These are phyloP conservation scores for Mycena sp. DNA, from an alignment of 1,284 basidiomycete genomes.

Conservation along the genomic window DNA sequence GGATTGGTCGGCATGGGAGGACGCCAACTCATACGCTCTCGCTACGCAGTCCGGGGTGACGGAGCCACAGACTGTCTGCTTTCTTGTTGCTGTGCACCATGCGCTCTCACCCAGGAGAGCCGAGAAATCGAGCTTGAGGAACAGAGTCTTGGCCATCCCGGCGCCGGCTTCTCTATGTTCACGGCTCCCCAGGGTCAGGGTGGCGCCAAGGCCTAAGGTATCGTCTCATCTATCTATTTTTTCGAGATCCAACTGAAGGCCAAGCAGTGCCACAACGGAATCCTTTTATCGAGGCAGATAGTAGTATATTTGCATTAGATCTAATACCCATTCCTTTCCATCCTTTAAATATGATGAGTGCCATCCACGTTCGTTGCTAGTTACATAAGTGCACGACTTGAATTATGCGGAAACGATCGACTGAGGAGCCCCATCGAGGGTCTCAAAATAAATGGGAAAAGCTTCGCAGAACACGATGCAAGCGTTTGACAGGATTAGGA, in stretches of 20 bases:
- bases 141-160: constrained; percentile 42
- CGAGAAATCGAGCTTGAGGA: constrained; percentile 61
- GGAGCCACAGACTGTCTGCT: constrained; percentile 50
- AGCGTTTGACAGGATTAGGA: not conserved
- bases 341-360: too few relatives aligned
- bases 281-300: too few relatives aligned
- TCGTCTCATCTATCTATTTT: not conserved
- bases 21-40: constrained; percentile 49
- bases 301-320: too few relatives aligned
- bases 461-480: constrained; percentile 16
- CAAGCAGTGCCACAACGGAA: too few relatives aligned
- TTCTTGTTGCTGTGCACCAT: constrained; percentile 56
- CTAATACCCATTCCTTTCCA: too few relatives aligned
- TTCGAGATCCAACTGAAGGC: not conserved
- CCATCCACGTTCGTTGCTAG: too few relatives aligned
- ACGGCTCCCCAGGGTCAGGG: constrained; percentile 19
- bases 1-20: constrained; percentile 41
- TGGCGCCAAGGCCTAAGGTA: constrained; percentile 11
- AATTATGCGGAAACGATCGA: too few relatives aligned
- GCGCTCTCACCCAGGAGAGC: constrained; percentile 57
- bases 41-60: constrained; percentile 56
- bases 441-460: too few relatives aligned
- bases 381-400: too few relatives aligned
- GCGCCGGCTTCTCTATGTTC: constrained; percentile 27
- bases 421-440: too few relatives aligned